Evolutionary conservation across 2,329 filamentous ascomycete genomes (phyloP).

Genomic region (Phialophora tarda): DNA sequence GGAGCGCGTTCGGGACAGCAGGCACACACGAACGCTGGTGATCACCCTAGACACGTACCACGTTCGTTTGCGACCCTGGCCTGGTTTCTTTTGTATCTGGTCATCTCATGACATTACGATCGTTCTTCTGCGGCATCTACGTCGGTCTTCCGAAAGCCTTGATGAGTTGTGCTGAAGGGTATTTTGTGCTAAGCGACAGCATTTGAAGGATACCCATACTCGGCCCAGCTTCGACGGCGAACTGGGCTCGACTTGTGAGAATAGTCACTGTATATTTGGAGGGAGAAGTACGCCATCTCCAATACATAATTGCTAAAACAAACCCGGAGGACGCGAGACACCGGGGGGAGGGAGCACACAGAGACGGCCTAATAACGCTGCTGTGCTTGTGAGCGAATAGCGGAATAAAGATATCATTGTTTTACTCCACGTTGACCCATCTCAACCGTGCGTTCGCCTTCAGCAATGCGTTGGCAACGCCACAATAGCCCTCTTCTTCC

Average conservation of each 20-base stretch:
- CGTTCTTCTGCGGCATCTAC: slow-evolving; percentile 20
- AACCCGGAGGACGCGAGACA: background rate
- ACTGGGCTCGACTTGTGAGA: slow-evolving; percentile 11
- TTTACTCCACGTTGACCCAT: background rate
- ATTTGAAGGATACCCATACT: slow-evolving; percentile 23
- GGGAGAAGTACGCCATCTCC: slow-evolving; percentile 3
- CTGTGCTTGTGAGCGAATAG: background rate
- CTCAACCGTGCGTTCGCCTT: background rate
- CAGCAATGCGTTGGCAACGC: no score
- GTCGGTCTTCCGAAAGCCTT: slow-evolving; percentile 4
- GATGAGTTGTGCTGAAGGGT: slow-evolving; percentile 11
- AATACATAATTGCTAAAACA: slow-evolving; percentile 9
- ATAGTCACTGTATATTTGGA: slow-evolving; percentile 17
- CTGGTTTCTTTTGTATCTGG: slow-evolving; percentile 8
- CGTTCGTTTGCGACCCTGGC: background rate
- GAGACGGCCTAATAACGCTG: slow-evolving; percentile 2
- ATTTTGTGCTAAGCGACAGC: slow-evolving; percentile 9
- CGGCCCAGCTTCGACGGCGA: slow-evolving; percentile 8
- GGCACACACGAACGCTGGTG: slow-evolving; percentile 32
- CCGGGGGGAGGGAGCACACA: background rate
- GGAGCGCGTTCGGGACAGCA: slow-evolving; percentile 28
- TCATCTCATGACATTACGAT: slow-evolving; percentile 29
- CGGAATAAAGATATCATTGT: background rate
- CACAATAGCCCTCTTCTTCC: background rate
- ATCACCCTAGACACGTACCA: slow-evolving; percentile 6